Base-by-base conservation (phyloP, 2,329 filamentous ascomycete species). In the Nemania abortiva region DNA sequence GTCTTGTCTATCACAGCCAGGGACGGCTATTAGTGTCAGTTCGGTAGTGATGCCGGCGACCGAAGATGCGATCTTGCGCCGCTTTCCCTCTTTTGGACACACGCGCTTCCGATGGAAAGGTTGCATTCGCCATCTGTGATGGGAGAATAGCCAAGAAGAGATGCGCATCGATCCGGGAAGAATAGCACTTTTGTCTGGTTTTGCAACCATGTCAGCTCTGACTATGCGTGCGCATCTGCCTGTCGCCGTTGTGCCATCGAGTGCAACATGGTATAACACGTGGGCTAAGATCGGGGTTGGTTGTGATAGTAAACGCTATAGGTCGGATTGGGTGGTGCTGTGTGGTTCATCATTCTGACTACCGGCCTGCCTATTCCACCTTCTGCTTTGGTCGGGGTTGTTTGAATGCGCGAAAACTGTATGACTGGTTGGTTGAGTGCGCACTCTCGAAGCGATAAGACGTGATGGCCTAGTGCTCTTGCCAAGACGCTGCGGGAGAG, bases 381-480 rank as follows among this genome's bases (percentile, higher is more conserved):
- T 62, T 66, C 64, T 66, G 24, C 64, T 57, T 62, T 56, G 22
- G 52, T 53, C 42, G 34, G 6, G n/a, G 22, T 27, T 27, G 58
- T 53, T 9, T 42, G 22, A 53, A 22, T 42, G n/a, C n/a, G 0
- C 29, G 18, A 53, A 50, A 37, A 5, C 15, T 37, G 20, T 24
- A 37, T 60, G 42, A 49, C 29, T 50, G 24, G 11, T 52, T 10
- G 20, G 24, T 27, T 29, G 24, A 52, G 49, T 52, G 24, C 20
- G 22, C 49, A 18, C 13, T 18, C 4, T 52, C 22, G 24, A 52
- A 29, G 24, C 24, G 49, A 52, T 52, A 52, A 52, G 49, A 20
- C 18, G 18, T 20, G n/a, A 47, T 47, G 42, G 18, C 5, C 9
- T 20, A 47, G 42, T 15, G 11, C 49, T 27, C 49, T 18, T 15